Evolutionary conservation across 2,329 filamentous ascomycete species (phyloP).

Genomic region (Apiospora pterosperma): DNA sequence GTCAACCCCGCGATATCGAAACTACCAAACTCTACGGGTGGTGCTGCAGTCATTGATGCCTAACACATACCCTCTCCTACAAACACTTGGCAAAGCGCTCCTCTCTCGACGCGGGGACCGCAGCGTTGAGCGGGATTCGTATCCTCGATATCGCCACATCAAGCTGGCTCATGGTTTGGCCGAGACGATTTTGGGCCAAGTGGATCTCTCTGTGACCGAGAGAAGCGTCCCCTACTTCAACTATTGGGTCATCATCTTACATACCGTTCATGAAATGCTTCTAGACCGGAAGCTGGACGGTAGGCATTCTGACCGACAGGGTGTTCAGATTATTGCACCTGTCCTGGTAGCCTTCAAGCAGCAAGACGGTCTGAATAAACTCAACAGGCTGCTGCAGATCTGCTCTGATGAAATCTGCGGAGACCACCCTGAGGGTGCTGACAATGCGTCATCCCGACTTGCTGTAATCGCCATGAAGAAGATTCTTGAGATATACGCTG

Average conservation of each 20-base stretch:
- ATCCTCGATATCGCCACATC: constrained; percentile 49
- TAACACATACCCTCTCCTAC: constrained; percentile 80
- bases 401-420: constrained; percentile 58
- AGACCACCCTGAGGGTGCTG: constrained; percentile 36
- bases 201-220: constrained; percentile 46
- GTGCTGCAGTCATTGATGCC: constrained; percentile 76
- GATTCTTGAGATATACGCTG: constrained; percentile 76
- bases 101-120: constrained; percentile 58
- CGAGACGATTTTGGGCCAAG: constrained; percentile 63
- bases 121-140: constrained; percentile 56
- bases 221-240: constrained; percentile 64
- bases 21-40: constrained; percentile 73
- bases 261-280: constrained; percentile 73
- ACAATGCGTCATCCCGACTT: constrained; percentile 43
- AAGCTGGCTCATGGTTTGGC: constrained; percentile 65
- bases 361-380: constrained; percentile 67
- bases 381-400: constrained; percentile 68
- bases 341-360: constrained; percentile 87
- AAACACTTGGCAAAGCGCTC: constrained; percentile 78
- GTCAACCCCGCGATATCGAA: constrained; percentile 52
- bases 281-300: constrained; percentile 57
- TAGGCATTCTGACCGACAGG: constrained; percentile 46
- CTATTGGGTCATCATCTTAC: constrained; percentile 79
- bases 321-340: constrained; percentile 61
- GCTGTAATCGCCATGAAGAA: constrained; percentile 67